A percentile compares a stretch with the other conserved stretches of the same genome.
phyloP scores from a whole-genome alignment of 306 rosid species.

The Lagenaria siceraria region DNA sequence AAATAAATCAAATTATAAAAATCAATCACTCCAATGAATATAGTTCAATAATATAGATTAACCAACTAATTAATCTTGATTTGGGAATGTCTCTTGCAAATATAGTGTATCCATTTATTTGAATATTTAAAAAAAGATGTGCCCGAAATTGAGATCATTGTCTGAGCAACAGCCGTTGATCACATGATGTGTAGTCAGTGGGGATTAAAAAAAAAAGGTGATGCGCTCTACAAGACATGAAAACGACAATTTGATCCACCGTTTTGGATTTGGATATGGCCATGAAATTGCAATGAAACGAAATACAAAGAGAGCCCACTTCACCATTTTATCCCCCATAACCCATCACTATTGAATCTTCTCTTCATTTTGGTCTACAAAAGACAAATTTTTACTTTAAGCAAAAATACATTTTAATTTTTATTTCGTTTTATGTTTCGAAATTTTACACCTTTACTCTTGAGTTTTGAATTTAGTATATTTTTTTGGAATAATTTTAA shows the following conservation, averaged over 20 bases:
- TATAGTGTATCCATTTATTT: not conserved
- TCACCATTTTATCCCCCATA: not conserved
- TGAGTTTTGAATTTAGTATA: too few species aligned
- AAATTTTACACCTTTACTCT: not conserved
- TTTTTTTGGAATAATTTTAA: too few species aligned
- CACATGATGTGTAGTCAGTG: not conserved
- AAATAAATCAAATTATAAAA: too few species aligned
- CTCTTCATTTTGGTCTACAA: not conserved
- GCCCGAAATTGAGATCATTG: too few species aligned
- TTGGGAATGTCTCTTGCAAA: not conserved
- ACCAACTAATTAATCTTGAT: not conserved
- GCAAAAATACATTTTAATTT: not conserved
- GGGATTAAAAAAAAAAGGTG: not conserved
- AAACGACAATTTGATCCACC: not conserved
- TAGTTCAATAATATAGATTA: too few species aligned
- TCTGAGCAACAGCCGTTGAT: not conserved
- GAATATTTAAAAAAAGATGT: too few species aligned
- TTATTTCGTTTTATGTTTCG: not conserved
- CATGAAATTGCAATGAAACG: not conserved
- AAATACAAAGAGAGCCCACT: not conserved
- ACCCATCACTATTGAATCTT: not conserved
- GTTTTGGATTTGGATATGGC: not conserved
- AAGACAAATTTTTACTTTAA: not conserved
- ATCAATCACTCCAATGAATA: too few species aligned
- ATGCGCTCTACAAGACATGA: not conserved